Evolutionary conservation across 2,329 filamentous ascomycete species (phyloP).

Genomic region (Blastomyces silverae): DNA sequence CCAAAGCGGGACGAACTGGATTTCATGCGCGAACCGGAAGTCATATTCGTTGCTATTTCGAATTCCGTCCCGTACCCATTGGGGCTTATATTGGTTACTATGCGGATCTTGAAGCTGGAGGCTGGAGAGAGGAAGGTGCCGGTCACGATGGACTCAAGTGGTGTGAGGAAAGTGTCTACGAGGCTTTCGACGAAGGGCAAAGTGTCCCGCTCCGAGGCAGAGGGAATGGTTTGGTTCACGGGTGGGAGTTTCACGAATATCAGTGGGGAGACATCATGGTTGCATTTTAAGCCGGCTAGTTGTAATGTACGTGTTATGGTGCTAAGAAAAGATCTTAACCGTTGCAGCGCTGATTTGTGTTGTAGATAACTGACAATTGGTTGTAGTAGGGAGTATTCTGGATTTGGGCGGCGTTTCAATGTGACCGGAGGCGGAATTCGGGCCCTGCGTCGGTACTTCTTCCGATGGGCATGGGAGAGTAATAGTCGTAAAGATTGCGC

Average conservation of each 20-base stretch:
- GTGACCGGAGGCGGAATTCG: constrained; percentile 54
- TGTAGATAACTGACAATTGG: constrained; percentile 51
- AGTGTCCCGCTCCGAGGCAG: constrained; percentile 11
- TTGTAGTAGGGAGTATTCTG: constrained; percentile 53
- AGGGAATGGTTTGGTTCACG: constrained; percentile 19
- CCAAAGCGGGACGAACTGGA: constrained; percentile 29
- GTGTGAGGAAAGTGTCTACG: constrained; percentile 38
- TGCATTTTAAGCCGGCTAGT: constrained; percentile 30
- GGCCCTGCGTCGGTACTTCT: constrained; percentile 61
- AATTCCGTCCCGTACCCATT: constrained; percentile 37
- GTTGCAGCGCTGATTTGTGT: constrained; percentile 39
- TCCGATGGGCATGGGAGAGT: constrained; percentile 69
- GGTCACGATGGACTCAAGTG: constrained; percentile 40
- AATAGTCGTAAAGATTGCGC: constrained; percentile 66
- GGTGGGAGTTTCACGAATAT: constrained; percentile 25
- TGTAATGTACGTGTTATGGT: constrained; percentile 30
- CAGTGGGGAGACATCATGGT: constrained; percentile 27
- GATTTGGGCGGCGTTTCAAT: constrained; percentile 44
- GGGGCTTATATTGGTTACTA: constrained; percentile 32
- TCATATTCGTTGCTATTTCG: constrained; percentile 32
- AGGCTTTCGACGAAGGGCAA: constrained; percentile 35
- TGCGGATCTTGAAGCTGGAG: constrained; percentile 35
- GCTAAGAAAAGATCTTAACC: constrained; percentile 31
- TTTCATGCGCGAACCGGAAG: constrained; percentile 29
- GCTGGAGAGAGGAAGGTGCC: constrained; percentile 32